Conservation (phyloP, 805 yeast genomes). For the Candida yuanshanica region DNA sequence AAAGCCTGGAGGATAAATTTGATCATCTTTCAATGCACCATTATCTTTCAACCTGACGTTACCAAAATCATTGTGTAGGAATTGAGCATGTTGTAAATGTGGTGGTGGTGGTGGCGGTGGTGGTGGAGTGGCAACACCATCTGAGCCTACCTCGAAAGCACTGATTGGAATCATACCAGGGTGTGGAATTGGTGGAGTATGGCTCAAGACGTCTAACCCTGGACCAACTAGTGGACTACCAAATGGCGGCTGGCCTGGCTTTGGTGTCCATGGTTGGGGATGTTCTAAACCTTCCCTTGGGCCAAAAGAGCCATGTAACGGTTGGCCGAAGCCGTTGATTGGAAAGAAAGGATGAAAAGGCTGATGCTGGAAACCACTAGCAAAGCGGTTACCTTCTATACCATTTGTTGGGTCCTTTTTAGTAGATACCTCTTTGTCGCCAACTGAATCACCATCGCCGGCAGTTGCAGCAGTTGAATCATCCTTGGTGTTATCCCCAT, state of each 20-base stretch:
- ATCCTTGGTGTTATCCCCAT: constrained; percentile 1
- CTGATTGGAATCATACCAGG: constrained; percentile 24
- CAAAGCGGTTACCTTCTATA: constrained; percentile 9
- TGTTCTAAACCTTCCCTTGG: constrained; percentile 15
- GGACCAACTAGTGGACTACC: constrained; percentile 9
- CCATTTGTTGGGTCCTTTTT: not conserved
- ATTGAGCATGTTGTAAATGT: constrained; percentile 2
- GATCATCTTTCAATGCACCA: constrained; percentile 4
- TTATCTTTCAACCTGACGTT: constrained; percentile 13
- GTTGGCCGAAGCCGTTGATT: constrained; percentile 24
- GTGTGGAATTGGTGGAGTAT: constrained; percentile 21
- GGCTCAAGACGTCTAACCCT: constrained; percentile 13
- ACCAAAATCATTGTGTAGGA: constrained; percentile 9
- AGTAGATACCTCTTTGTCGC: constrained; percentile 25
- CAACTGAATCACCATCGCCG: constrained; percentile 21
- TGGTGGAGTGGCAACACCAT: constrained; percentile 16
- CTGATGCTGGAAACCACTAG: constrained; percentile 17
- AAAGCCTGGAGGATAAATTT: constrained; percentile 9
- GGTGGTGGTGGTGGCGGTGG: constrained; percentile 11
- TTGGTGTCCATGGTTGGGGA: constrained; percentile 21
- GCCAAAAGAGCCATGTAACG: constrained; percentile 16
- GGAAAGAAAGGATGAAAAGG: constrained; percentile 24
- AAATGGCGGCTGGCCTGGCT: constrained; percentile 18
- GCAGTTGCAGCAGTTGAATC: constrained; percentile 6
- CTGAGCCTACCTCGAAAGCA: constrained; percentile 23